Percentiles rank a stretch among this genome's conserved stretches.
These are phyloP conservation scores for Podospora pseudoanserina DNA, from an alignment of 495 filamentous ascomycete species.

Conservation along the genomic window DNA sequence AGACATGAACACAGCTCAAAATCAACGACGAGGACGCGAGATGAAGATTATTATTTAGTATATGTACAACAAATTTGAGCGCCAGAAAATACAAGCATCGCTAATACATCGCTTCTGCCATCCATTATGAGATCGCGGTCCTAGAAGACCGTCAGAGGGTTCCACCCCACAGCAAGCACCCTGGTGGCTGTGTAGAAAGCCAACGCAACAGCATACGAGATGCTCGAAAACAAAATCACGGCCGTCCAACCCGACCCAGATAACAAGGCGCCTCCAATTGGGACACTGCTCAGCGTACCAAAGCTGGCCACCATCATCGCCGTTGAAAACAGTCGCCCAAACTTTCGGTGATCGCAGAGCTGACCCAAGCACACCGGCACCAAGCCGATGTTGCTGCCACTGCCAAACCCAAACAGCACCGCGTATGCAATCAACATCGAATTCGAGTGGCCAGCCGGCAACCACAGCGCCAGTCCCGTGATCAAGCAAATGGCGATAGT, in stretches of 20 bases:
- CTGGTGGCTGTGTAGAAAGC: slow-evolving; percentile 60
- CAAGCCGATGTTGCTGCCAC: slow-evolving; percentile 78
- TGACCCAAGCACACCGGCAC: slow-evolving; percentile 89
- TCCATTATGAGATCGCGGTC: neutral
- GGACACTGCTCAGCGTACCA: slow-evolving; percentile 80
- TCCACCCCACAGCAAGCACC: slow-evolving; percentile 66
- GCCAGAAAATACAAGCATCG: neutral
- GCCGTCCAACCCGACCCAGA: slow-evolving; percentile 52
- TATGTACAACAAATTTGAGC: neutral
- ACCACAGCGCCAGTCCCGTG: slow-evolving; percentile 75
- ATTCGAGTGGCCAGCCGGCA: slow-evolving; percentile 59
- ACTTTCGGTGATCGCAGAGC: slow-evolving; percentile 80
- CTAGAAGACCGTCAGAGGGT: slow-evolving; percentile 47
- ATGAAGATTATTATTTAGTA: neutral
- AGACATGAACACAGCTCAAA: neutral
- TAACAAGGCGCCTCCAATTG: slow-evolving; percentile 77
- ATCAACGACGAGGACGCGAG: neutral
- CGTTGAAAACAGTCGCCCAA: slow-evolving; percentile 81
- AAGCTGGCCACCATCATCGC: slow-evolving; percentile 88
- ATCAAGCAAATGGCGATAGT: slow-evolving; percentile 61
- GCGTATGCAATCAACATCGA: slow-evolving; percentile 67
- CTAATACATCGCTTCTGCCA: neutral
- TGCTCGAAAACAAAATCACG: slow-evolving; percentile 63
- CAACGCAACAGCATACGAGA: slow-evolving; percentile 59
- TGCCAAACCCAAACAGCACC: slow-evolving; percentile 78